Evolutionary conservation across 2,329 filamentous ascomycete genomes (phyloP).

Genomic region (Colletotrichum orbiculare): DNA sequence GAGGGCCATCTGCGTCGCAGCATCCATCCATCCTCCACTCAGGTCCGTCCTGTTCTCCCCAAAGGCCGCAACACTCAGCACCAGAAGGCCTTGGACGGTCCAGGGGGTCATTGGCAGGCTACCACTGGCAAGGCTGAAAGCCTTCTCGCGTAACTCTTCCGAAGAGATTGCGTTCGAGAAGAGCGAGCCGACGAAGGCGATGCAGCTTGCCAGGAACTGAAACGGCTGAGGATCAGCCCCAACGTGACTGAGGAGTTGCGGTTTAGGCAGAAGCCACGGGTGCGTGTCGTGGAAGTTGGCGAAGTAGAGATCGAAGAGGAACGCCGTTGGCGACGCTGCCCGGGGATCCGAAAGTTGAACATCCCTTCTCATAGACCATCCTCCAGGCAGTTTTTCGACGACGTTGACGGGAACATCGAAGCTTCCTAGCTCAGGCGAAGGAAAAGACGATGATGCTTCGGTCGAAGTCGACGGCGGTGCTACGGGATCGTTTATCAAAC

Average conservation of each 20-base stretch:
- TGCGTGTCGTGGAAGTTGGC: slow-evolving; percentile 40
- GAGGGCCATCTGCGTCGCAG: slow-evolving; percentile 45
- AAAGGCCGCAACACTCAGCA: slow-evolving; percentile 45
- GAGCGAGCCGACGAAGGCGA: slow-evolving; percentile 53
- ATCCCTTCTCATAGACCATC: slow-evolving; percentile 39
- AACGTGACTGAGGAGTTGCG: slow-evolving; percentile 29
- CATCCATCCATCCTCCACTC: slow-evolving; percentile 43
- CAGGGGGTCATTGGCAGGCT: slow-evolving; percentile 46
- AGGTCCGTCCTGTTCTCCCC: slow-evolving; percentile 45
- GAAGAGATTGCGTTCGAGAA: slow-evolving; percentile 45
- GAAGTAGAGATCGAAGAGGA: slow-evolving; percentile 43
- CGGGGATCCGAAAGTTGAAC: slow-evolving; percentile 20
- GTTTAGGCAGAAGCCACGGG: slow-evolving; percentile 35
- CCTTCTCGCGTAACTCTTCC: slow-evolving; percentile 45
- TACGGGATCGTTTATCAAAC: slow-evolving; percentile 44
- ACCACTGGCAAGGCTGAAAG: slow-evolving; percentile 46
- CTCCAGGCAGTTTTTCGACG: slow-evolving; percentile 40
- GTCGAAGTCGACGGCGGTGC: slow-evolving; percentile 28
- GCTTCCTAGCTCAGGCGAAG: slow-evolving; percentile 39
- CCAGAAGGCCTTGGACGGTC: slow-evolving; percentile 47
- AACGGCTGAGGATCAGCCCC: slow-evolving; percentile 19
- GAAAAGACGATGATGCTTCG: slow-evolving; percentile 20
- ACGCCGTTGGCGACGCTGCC: slow-evolving; percentile 29
- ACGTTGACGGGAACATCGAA: slow-evolving; percentile 36
- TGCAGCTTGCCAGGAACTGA: slow-evolving; percentile 46